Evolutionary conservation across 2,329 filamentous ascomycete species (phyloP), one percentile per base, ranked within the genome.

Genomic region (Pseudopithomyces chartarum): DNA sequence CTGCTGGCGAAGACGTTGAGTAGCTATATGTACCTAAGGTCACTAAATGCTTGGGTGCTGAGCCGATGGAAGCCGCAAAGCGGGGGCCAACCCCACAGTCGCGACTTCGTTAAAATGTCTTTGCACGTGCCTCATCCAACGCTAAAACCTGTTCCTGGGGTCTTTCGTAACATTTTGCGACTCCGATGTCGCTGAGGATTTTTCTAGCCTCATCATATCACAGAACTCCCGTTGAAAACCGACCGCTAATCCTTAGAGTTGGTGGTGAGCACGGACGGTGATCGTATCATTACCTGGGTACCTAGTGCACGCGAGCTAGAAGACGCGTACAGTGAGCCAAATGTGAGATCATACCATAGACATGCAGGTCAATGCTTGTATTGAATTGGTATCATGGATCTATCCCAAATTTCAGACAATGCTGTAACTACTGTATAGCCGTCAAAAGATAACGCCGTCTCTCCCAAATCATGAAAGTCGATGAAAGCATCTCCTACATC

Each of bases 11-110:
- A 55, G 38, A 32, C 2, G 42, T 22, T 19, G 19, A 17, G 38
- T 55, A 56, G 42, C 32, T 55, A 55, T 58, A 48, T 61, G 43
- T 58, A 60, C 52, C 54, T 57, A 48, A 60, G 54, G 53, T 39
- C 34, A 43, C n/a, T 38, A n/a, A n/a, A 10, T 48, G 36, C 34
- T 49, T 29, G 39, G 47, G 29, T 52, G 17, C 45, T 54, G 42
- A 61, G 63, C 64, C 63, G 62, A 65, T 38, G 64, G 36, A 61
- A 67, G 52, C 64, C 64, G 61, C 40, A 19, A 60, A 55, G 32
- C 58, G 44, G 54, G 55, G 54, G 58, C 40, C 13, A 43, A 33
- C 49, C 56, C 54, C 54, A 55, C 55, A 52, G 56, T 38, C 29
- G 13, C 34, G 32, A 23, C 17, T 47, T 13, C n/a, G 39, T 19